Conservation (phyloP, 352 stramenopile genomes). For the Phytophthora sojae region DNA sequence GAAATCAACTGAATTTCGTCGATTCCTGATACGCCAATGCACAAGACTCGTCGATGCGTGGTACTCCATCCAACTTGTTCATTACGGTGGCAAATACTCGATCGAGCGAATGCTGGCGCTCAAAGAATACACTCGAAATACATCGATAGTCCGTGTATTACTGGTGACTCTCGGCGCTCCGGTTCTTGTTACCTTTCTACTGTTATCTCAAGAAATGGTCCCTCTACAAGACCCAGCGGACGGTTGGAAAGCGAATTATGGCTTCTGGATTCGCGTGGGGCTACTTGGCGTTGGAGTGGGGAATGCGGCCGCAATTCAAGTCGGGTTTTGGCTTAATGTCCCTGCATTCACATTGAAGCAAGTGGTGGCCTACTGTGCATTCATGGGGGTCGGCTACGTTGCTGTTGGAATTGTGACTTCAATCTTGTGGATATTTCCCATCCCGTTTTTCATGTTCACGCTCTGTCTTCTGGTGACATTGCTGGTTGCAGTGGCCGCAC, state of each 20-base stretch:
- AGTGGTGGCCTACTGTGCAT: not conserved
- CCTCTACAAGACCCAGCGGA: conserved; percentile 15
- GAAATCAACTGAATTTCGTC: not conserved
- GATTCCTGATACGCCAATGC: not conserved
- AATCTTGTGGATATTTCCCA: conserved; percentile 15
- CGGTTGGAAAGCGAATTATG: conserved; percentile 11
- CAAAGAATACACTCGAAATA: conserved; percentile 20
- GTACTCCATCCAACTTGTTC: conserved; percentile 11
- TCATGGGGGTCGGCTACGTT: not conserved
- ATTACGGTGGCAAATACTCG: conserved; percentile 26
- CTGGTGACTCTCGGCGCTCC: not conserved
- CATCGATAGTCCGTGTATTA: conserved; percentile 10
- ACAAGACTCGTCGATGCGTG: conserved; percentile 6
- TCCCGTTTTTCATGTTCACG: conserved; percentile 17
- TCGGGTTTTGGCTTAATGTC: conserved; percentile 9
- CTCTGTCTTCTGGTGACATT: not conserved
- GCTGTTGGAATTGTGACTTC: not conserved
- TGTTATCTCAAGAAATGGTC: conserved; percentile 16
- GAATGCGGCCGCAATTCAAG: conserved; percentile 5
- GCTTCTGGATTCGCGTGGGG: conserved; percentile 17
- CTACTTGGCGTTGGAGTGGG: conserved; percentile 1
- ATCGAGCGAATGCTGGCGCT: conserved; percentile 28
- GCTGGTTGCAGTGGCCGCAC: not conserved
- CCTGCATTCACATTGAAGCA: conserved; percentile 12
- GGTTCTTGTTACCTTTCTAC: conserved; percentile 1